Evolutionary conservation across 2,329 filamentous ascomycete species (phyloP).

Genomic region (Venturia carpophila): DNA sequence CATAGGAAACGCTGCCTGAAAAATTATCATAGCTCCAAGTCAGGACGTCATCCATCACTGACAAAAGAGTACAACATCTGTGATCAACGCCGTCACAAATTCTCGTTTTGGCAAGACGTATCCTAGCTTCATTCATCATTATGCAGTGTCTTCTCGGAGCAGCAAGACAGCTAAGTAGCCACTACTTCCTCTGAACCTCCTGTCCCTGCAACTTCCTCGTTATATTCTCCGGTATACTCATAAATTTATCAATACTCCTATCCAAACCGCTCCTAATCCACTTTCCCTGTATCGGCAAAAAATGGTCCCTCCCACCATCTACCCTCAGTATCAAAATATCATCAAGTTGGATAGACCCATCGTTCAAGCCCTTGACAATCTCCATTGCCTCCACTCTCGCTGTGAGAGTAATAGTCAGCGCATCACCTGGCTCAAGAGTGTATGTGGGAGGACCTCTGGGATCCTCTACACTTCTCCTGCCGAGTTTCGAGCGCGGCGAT

Average conservation of each 20-base stretch:
- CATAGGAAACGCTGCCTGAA: no score
- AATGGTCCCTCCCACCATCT: slow-evolving; percentile 78
- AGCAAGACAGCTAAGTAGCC: background rate
- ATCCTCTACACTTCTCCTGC: slow-evolving; percentile 10
- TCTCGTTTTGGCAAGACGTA: background rate
- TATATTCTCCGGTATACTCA: slow-evolving; percentile 62
- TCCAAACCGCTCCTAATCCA: slow-evolving; percentile 83
- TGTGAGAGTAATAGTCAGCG: slow-evolving; percentile 61
- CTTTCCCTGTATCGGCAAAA: slow-evolving; percentile 67
- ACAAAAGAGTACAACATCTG: no score
- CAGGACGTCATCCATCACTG: no score
- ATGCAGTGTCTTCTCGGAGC: background rate
- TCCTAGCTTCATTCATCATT: background rate
- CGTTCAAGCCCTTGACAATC: slow-evolving; percentile 64
- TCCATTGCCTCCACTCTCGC: slow-evolving; percentile 56
- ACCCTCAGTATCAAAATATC: slow-evolving; percentile 85
- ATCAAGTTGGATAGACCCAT: slow-evolving; percentile 58
- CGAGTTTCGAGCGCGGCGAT: slow-evolving; percentile 11
- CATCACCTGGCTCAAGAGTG: slow-evolving; percentile 76
- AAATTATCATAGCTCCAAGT: no score
- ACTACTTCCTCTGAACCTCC: background rate
- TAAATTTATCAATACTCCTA: slow-evolving; percentile 79
- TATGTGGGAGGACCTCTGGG: slow-evolving; percentile 41
- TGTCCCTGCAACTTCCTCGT: slow-evolving; percentile 16
- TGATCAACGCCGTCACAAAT: no score